Conservation (phyloP, 352 stramenopile species). For the Phytophthora parvispora region DNA sequence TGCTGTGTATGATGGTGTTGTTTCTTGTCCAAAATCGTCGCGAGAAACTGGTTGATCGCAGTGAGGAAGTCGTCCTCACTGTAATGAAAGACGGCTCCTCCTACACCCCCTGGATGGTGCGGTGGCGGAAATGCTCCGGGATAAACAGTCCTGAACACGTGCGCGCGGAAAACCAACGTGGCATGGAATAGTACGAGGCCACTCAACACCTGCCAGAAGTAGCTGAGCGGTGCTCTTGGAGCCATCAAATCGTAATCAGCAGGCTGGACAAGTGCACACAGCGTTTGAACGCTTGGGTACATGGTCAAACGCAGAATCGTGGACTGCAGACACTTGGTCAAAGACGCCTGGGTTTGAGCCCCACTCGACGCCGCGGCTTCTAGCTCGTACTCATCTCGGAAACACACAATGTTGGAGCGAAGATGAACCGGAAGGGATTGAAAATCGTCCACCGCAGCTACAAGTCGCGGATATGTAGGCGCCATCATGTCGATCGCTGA, state of each 20-base stretch:
- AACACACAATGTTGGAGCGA: slow-evolving; percentile 34
- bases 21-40: slow-evolving; percentile 16
- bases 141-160: slow-evolving; percentile 19
- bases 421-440: slow-evolving; percentile 34
- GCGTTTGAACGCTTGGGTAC: slow-evolving; percentile 27
- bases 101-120: neutral
- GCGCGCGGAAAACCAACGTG: slow-evolving; percentile 28
- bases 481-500: slow-evolving; percentile 36
- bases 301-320: slow-evolving; percentile 48
- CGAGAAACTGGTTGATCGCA: slow-evolving; percentile 29
- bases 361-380: neutral
- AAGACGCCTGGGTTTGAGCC: slow-evolving; percentile 2
- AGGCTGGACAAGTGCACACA: slow-evolving; percentile 20
- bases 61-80: slow-evolving; percentile 32
- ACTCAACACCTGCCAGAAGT: slow-evolving; percentile 43
- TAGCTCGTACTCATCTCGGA: slow-evolving; percentile 32
- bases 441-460: slow-evolving; percentile 33
- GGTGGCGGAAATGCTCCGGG: slow-evolving; percentile 7
- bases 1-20: slow-evolving; percentile 3
- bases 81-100: slow-evolving; percentile 14
- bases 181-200: slow-evolving; percentile 58
- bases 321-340: slow-evolving; percentile 53
- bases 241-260: slow-evolving; percentile 12
- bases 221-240: neutral
- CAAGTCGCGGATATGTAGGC: slow-evolving; percentile 38